Base-by-base conservation (phyloP, 352 stramenopile species). In the Halophytophthora polymorphica region DNA sequence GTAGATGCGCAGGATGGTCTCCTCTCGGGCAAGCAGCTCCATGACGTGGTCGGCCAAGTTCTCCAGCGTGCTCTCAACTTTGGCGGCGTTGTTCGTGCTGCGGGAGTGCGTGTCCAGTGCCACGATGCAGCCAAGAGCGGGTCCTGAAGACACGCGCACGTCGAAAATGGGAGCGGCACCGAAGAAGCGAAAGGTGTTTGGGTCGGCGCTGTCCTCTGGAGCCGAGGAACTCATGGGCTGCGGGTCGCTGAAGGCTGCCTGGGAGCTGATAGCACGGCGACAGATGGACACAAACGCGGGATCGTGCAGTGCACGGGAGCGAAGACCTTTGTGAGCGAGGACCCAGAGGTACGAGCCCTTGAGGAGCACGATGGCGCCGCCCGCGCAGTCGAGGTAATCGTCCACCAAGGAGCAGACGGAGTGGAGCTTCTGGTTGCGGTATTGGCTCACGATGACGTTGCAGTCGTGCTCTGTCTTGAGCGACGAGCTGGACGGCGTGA, bases 391-490 rank as follows among this genome's bases (percentile, higher is more conserved):
- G 18, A 90, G 73, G 51, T 87, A 90, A 37, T 90, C 74, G 6
- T 76, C 48, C 1, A 90, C 52, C 25, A 90, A 44, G 1, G 74
- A 81, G 57, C 77, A 90, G 3, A 88, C 74, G 0, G 74, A 88
- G 45, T 84, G 71, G n/a, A 90, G 68, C 47, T 84, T 86, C 46
- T 76, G 59, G 56, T 83, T 84, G 46, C 71, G 70, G 31, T 82
- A 83, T 53, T 90, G 79, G 50, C 77, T 90, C 38, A 87, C 75
- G 51, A 83, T 80, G 22, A 90, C 79, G 17, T 80, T 70, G 53
- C 76, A 83, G 31, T 77, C 59, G 1, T 45, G 52, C 10, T 60
- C 54, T 41, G 45, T 61, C 8, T 55, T 23, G 1, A 56, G 56
- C 2, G 66, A 61, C 4, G 69, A 76, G 25, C 41, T 33, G 13